A percentile compares a stretch with the other conserved stretches of the same genome.
Evolutionary conservation across 192 early-diverging fungal genomes (phyloP).

Genomic region (Rhizoclosmatium globosum): DNA sequence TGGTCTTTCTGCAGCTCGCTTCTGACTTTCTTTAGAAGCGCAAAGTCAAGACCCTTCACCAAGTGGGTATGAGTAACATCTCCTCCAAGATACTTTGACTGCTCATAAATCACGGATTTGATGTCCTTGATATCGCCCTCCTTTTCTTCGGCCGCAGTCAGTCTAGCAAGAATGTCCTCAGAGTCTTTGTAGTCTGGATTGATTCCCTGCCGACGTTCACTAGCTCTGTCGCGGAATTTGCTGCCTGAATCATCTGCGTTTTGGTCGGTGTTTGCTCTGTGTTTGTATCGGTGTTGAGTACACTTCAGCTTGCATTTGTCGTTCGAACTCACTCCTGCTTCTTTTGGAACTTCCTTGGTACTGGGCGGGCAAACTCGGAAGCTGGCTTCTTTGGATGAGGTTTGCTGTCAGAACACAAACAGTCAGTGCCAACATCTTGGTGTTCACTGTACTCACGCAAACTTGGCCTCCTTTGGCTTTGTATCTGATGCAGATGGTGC

Average conservation of each 20-base stretch:
- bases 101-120: constrained; percentile 49
- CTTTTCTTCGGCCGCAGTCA: constrained; percentile 31
- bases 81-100: constrained; percentile 91
- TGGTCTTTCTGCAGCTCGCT: constrained; percentile 42
- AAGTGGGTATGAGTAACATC: constrained; percentile 88
- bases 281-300: neutral
- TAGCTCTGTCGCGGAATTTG: constrained; percentile 91
- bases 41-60: constrained; percentile 92
- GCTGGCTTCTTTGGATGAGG: constrained; percentile 21
- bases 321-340: constrained; percentile 49
- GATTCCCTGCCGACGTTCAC: constrained; percentile 78
- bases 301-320: neutral
- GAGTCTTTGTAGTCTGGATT: constrained; percentile 74
- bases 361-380: constrained; percentile 43
- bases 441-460: constrained; percentile 14
- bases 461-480: constrained; percentile 47
- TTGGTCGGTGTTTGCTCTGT: neutral
- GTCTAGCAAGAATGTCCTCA: constrained; percentile 64
- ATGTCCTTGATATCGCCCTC: neutral
- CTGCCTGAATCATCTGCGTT: constrained; percentile 1
- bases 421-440: neutral
- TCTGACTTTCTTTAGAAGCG: constrained; percentile 78
- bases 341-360: constrained; percentile 47
- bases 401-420: neutral
- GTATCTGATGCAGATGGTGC: constrained; percentile 32